Conservation (phyloP, 352 stramenopile species). For the Globisporangium echinulatum region DNA sequence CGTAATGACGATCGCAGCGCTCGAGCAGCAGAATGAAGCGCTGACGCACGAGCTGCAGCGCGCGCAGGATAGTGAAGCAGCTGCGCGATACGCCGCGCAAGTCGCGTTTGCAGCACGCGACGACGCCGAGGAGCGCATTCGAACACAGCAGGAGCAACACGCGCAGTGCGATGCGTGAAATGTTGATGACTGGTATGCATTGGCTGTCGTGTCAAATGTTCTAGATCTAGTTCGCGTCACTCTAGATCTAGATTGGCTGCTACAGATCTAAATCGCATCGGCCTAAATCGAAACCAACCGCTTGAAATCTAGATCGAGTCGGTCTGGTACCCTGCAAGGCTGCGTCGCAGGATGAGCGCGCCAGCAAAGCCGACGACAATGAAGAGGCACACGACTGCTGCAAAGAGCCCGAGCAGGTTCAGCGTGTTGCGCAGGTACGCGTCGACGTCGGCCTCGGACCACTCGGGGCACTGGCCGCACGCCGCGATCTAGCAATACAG, state of each 20-base stretch:
- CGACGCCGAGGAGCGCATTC: conserved; percentile 39
- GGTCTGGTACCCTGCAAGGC: conserved; percentile 75
- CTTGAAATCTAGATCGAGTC: conserved; percentile 55
- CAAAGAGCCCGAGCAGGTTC: conserved; percentile 59
- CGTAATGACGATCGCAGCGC: background rate
- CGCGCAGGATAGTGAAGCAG: conserved; percentile 65
- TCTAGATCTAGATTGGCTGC: no score
- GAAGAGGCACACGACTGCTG: conserved; percentile 66
- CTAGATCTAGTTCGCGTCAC: no score
- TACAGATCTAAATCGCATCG: no score
- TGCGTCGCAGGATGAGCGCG: conserved; percentile 65
- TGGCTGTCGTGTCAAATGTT: conserved; percentile 1
- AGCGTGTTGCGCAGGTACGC: conserved; percentile 60
- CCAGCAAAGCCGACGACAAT: conserved; percentile 64
- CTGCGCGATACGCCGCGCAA: conserved; percentile 64
- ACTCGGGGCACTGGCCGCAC: conserved; percentile 76
- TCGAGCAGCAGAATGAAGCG: conserved; percentile 24
- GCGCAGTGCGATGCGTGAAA: no score
- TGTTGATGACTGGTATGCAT: conserved; percentile 20
- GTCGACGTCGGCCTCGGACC: conserved; percentile 57
- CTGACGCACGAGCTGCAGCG: conserved; percentile 36
- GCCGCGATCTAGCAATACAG: conserved; percentile 32
- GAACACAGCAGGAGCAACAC: conserved; percentile 20
- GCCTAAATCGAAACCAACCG: no score
- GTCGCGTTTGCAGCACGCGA: conserved; percentile 63